Base-by-base conservation (phyloP, 257 asterid species). In the Anisodus tanguticus region DNA sequence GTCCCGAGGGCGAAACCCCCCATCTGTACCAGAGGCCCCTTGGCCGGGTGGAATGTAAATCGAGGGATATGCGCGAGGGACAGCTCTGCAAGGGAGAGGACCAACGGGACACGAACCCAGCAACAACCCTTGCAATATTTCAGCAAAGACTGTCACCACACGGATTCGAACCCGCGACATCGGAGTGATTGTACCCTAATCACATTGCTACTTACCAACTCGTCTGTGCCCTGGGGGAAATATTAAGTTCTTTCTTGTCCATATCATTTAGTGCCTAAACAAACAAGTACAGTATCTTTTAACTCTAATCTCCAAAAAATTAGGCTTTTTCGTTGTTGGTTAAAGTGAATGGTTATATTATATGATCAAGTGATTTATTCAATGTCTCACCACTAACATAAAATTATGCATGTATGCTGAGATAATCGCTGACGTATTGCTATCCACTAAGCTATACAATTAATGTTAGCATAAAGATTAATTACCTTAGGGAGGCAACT, bases 301-400 rank as follows among this genome's bases (percentile, higher is more conserved):
- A 63, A 43, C 55, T 76, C 84, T 79, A 60, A 64, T 86, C 89
- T 85, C 89, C 91, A 84, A 84, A 45, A 53, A 83, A 64, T 81
- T 86, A 86, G 88, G 89, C 87, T 86, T 88, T 88, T 84, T 45
- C 15, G 17, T 19, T 81, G 16, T 51, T 83, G 81, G 71, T 63
- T 80, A 80, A 72, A 79, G 79, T 54, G 84, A 81, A 83, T 67
- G 80, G 62, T 66, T 57, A 15, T 83, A 39, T 49, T 64, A 43
- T 49, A 54, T 57, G 13, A 68, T 55, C 54, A 72, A 86, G 9
- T 39, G 45, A 81, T 41, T 45, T 62, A 82, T 72, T 22, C 57
- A 49, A 70, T 77, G 85, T 49, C 81, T 83, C 79, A 81, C 79
- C 85, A 81, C 85, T 68, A 47, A 39, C 83, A 62, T 72, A 70